These are phyloP conservation scores for Vigna reflexopilosa DNA, from an alignment of 306 rosid species.

Conservation along the genomic window DNA sequence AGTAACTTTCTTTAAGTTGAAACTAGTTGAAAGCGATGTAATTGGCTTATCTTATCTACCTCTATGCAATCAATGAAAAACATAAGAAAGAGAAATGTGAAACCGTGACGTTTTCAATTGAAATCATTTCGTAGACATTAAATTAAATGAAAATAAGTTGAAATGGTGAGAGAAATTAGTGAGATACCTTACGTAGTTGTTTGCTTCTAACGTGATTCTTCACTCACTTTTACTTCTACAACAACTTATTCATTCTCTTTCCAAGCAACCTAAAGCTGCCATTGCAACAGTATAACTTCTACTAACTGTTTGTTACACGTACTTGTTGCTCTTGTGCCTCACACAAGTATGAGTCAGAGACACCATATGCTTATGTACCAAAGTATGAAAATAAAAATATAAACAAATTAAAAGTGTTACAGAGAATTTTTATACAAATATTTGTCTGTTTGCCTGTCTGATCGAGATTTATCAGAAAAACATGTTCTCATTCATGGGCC, in stretches of 20 bases:
- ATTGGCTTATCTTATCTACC: not conserved
- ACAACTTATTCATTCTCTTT: conserved; percentile 39
- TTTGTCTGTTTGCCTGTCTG: conserved; percentile 6
- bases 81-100: not conserved
- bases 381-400: not conserved
- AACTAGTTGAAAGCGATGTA: no score
- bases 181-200: conserved; percentile 29
- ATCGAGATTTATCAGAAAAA: no score
- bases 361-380: not conserved
- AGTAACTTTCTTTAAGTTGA: no score
- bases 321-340: conserved; percentile 19
- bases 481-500: conserved; percentile 42
- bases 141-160: no score
- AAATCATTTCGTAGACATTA: no score
- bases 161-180: not conserved
- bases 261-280: conserved; percentile 83
- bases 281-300: conserved; percentile 46
- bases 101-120: not conserved
- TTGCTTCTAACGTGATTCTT: conserved; percentile 58
- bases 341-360: conserved; percentile 33
- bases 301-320: conserved; percentile 19
- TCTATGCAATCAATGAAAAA: not conserved
- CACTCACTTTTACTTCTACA: conserved; percentile 45
- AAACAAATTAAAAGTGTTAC: conserved; percentile 21
- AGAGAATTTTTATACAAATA: not conserved